Percentiles rank a stretch among this genome's conserved stretches.
These are phyloP conservation scores for Cinnamomum chago DNA, from an alignment of 164 flowering plant species.

Conservation along the genomic window DNA sequence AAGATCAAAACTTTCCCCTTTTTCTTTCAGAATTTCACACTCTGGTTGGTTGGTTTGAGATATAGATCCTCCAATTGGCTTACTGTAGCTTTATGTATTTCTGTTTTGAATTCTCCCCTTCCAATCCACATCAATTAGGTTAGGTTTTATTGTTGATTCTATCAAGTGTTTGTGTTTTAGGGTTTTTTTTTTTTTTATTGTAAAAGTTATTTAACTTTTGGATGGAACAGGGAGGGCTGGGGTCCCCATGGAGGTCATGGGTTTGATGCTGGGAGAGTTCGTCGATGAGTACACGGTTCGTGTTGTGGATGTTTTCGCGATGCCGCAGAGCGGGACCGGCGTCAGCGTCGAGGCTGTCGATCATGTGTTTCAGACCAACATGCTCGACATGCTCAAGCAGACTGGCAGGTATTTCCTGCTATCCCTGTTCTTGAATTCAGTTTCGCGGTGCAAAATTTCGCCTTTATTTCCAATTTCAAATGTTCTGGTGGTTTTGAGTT, in stretches of 20 bases:
- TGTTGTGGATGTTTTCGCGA: constrained; percentile 99
- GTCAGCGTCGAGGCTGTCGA: constrained; percentile 99
- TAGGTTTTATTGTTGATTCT: neutral
- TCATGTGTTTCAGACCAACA: constrained; percentile 98
- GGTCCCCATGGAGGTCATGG: constrained; percentile 99
- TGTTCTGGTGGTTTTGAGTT: too few species aligned
- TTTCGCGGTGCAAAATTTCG: neutral
- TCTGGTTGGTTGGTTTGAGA: too few species aligned
- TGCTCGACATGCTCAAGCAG: constrained; percentile 99
- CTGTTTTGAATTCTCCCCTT: neutral
- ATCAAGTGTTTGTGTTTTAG: constrained; percentile 3
- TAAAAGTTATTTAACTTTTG: neutral
- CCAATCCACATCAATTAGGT: neutral
- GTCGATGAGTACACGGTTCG: constrained; percentile 98
- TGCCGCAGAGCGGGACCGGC: constrained; percentile 99
- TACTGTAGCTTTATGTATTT: too few species aligned
- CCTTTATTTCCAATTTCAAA: too few species aligned
- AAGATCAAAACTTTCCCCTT: neutral
- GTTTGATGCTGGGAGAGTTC: constrained; percentile 95
- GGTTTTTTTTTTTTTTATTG: too few species aligned
- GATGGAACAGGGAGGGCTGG: constrained; percentile 81
- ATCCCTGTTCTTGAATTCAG: neutral
- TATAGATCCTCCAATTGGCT: too few species aligned
- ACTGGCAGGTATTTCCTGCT: constrained; percentile 69
- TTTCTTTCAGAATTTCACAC: neutral